Percentiles rank a stretch among this genome's conserved stretches.
Evolutionary conservation across 768 basidiomycete species (phyloP).

Genomic region (Asterophora lycoperdoides): DNA sequence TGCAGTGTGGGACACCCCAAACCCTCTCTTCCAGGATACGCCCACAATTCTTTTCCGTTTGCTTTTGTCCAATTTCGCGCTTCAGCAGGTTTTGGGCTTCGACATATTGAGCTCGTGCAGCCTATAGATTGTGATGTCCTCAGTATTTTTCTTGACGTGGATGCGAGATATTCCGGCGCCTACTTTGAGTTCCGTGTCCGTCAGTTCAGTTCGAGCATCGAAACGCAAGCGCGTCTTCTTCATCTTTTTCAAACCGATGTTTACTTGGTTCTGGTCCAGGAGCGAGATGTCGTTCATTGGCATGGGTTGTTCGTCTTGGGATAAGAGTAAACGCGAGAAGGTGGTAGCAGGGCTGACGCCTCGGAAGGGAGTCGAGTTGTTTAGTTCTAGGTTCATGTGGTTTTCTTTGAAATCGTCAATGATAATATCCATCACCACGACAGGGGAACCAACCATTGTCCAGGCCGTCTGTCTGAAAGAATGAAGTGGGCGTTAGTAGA

Average conservation of each 20-base stretch:
- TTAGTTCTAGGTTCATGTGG: not conserved
- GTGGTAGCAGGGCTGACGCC: conserved; percentile 30
- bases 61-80: conserved; percentile 48
- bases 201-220: conserved; percentile 74
- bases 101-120: conserved; percentile 63
- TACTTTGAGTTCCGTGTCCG: conserved; percentile 79
- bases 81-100: conserved; percentile 54
- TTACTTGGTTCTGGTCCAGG: conserved; percentile 19
- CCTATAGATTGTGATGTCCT: conserved; percentile 30
- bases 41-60: conserved; percentile 49
- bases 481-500: not conserved
- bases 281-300: conserved; percentile 28
- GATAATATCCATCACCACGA: not conserved
- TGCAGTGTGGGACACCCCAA: conserved; percentile 59
- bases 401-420: conserved; percentile 1
- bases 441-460: conserved; percentile 12
- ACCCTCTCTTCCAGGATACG: conserved; percentile 59
- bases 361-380: conserved; percentile 4
- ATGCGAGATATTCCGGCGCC: not conserved
- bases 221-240: conserved; percentile 58
- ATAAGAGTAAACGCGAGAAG: conserved; percentile 37
- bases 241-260: conserved; percentile 22
- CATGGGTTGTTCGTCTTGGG: conserved; percentile 32
- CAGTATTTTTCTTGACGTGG: not conserved
- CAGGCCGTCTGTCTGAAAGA: conserved; percentile 3